Evolutionary conservation across 139 green algal genomes (phyloP).

Genomic region (Closterium sp.): DNA sequence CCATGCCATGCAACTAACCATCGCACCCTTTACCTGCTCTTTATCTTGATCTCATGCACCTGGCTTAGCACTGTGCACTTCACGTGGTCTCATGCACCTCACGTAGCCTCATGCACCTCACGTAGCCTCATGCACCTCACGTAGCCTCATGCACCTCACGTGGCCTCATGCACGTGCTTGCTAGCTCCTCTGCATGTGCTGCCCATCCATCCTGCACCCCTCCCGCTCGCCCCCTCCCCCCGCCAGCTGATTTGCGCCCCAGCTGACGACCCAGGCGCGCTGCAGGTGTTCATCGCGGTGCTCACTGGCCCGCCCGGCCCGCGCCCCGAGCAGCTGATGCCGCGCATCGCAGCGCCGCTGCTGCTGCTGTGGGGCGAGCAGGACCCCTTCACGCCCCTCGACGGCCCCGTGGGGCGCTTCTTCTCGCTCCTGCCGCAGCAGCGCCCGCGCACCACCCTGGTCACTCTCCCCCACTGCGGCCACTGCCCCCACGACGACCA

Average conservation of each 20-base stretch:
- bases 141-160: not conserved
- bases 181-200: not conserved
- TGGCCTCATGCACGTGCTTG: not conserved
- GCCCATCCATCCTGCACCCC: not conserved
- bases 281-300: conserved; percentile 84
- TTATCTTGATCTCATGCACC: no score
- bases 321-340: conserved; percentile 73
- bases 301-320: conserved; percentile 84
- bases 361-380: conserved; percentile 84
- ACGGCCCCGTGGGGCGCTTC: conserved; percentile 84
- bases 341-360: conserved; percentile 60
- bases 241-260: conserved; percentile 52
- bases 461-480: conserved; percentile 55
- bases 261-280: conserved; percentile 64
- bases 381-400: conserved; percentile 81
- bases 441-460: conserved; percentile 14
- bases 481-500: conserved; percentile 73
- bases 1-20: no score
- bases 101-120: no score
- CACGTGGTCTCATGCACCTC: no score
- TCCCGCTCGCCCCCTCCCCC: not conserved
- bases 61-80: no score
- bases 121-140: no score
- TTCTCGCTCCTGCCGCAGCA: conserved; percentile 61
- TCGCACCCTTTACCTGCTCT: no score